Conservation (phyloP, 805 yeast species). For the Hanseniaspora hatyaiensis region DNA sequence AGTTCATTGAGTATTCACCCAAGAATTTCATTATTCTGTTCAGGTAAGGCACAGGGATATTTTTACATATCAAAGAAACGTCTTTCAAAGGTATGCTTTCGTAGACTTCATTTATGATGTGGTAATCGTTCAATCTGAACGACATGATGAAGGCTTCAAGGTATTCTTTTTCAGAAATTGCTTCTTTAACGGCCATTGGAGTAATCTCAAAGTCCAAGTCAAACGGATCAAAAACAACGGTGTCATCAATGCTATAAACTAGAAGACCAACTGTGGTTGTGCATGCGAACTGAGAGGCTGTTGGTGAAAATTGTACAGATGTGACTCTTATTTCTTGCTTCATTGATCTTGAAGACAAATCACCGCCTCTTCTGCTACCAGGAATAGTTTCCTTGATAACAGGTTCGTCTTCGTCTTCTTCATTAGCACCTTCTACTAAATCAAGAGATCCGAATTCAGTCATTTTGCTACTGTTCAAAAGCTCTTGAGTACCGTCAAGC, state of each 20-base stretch:
- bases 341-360: conserved; percentile 59
- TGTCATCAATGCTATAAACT: conserved; percentile 66
- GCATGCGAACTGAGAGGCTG: conserved; percentile 81
- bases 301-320: conserved; percentile 72
- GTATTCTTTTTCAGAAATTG: conserved; percentile 45
- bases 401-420: conserved; percentile 60
- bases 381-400: conserved; percentile 44
- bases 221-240: conserved; percentile 77
- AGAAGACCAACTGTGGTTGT: conserved; percentile 90
- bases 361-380: conserved; percentile 73
- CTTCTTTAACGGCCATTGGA: conserved; percentile 57
- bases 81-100: conserved; percentile 64
- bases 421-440: conserved; percentile 77
- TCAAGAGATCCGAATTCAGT: conserved; percentile 82
- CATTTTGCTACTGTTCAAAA: conserved; percentile 67
- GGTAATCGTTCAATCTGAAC: conserved; percentile 75
- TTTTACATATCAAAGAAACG: conserved; percentile 52
- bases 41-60: conserved; percentile 67
- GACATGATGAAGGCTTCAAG: conserved; percentile 81
- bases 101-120: conserved; percentile 59
- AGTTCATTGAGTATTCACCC: conserved; percentile 52
- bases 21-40: conserved; percentile 56
- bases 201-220: conserved; percentile 90
- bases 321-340: conserved; percentile 79
- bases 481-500: conserved; percentile 72